Evolutionary conservation across 2,329 filamentous ascomycete species (phyloP), one percentile per base, ranked within the genome.

Genomic region (Dryadomyces quercus-mongolicae): DNA sequence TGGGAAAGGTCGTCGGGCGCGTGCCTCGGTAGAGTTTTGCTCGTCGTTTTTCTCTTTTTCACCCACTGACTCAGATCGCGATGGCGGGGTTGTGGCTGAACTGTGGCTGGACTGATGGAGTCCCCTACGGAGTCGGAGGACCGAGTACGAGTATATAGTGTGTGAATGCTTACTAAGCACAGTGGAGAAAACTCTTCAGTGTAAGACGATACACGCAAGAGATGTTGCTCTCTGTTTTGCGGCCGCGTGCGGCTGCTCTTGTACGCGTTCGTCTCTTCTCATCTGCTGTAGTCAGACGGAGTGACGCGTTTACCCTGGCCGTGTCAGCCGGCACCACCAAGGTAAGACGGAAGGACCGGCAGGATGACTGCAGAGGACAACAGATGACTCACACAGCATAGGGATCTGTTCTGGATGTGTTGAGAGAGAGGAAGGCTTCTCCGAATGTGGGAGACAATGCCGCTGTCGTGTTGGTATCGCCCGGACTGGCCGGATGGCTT

Each of bases 381-480:
- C n/a, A n/a, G 25, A 31, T 31, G 25, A 31, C 25, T 31, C n/a
- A n/a, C 31, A 34, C 40, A 15, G n/a, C 8, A 18, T 16, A 62
- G 60, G 13, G 46, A 44, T 21, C 47, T 6, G 54, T 60, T n/a
- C 38, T 62, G n/a, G 48, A 56, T 18, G 31, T n/a, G 12, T 45
- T 61, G 25, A 43, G 38, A 34, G 16, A 31, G 12, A 34, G 25
- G 20, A 50, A 12, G 25, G 21, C 5, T 20, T 13, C 47, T 16
- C 36, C 13, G 38, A 7, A 56, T 56, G 12, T 65, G 68, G 44
- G 16, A n/a, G 60, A 75, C 51, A 43, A 58, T 58, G 72, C 71
- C 7, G 71, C 73, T 16, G 70, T 79, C 21, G 66, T 82, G 18
- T 66, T 82, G 10, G 71, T 71, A 18, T 78, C 77, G 20, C 71